Conservation (phyloP, 78 protist species). For the Dictyostelium purpureum region DNA sequence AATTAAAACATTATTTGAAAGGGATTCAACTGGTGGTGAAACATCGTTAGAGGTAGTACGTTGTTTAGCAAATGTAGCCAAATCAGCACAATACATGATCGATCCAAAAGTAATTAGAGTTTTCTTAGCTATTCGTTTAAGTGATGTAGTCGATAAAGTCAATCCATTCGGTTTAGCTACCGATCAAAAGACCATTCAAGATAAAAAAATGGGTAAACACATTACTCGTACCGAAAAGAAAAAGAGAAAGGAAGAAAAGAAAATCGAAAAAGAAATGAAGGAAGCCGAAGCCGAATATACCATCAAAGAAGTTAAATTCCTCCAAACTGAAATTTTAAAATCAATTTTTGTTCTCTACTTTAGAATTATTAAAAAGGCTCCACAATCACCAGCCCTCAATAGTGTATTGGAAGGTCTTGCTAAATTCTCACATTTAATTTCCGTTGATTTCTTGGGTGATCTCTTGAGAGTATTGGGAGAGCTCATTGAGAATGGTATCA, state of each 20-base stretch:
- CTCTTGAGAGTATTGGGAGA: constrained; percentile 28
- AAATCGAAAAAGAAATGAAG: constrained; percentile 32
- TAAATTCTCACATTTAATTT: constrained; percentile 60
- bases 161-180: constrained; percentile 58
- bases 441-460: constrained; percentile 63
- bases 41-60: constrained; percentile 40
- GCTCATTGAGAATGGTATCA: constrained; percentile 40
- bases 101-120: constrained; percentile 42
- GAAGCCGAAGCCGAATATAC: constrained; percentile 54
- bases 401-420: constrained; percentile 70
- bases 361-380: constrained; percentile 64
- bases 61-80: constrained; percentile 61
- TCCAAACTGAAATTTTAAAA: constrained; percentile 79
- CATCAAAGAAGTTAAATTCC: constrained; percentile 27
- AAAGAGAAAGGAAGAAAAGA: constrained; percentile 17
- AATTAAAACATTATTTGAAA: not conserved
- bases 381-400: constrained; percentile 49
- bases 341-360: constrained; percentile 68
- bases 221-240: constrained; percentile 12
- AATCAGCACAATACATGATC: constrained; percentile 32
- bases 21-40: constrained; percentile 69
- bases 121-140: constrained; percentile 31
- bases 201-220: constrained; percentile 8
- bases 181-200: not conserved
- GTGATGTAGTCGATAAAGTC: constrained; percentile 47